A percentile compares a stretch with the other conserved stretches of the same genome.
These are phyloP conservation scores for Microbotryomycetes sp. DNA, from an alignment of 1,284 basidiomycete genomes.

Conservation along the genomic window DNA sequence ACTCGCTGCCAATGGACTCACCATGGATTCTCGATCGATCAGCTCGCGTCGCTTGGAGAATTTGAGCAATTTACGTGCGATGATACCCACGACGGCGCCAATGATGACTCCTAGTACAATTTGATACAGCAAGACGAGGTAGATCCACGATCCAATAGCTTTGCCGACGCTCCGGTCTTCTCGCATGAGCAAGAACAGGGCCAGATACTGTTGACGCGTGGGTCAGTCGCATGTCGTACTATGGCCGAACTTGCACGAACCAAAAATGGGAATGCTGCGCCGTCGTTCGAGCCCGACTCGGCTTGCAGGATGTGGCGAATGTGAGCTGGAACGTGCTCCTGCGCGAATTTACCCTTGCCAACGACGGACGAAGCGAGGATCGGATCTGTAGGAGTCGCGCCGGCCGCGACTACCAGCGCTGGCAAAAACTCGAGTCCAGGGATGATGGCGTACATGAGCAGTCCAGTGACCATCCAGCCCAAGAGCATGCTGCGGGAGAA, in stretches of 20 bases:
- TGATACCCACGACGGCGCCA: constrained; percentile 69
- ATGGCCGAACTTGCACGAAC: no score
- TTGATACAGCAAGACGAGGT: constrained; percentile 62
- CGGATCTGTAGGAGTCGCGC: constrained; percentile 93
- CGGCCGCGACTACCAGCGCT: constrained; percentile 80
- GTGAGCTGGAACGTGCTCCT: constrained; percentile 96
- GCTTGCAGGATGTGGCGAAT: constrained; percentile 86
- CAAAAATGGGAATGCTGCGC: constrained; percentile 90
- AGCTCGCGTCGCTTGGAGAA: constrained; percentile 82
- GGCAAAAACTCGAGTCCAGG: constrained; percentile 80
- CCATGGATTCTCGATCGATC: constrained; percentile 91
- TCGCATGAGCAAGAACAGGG: constrained; percentile 76
- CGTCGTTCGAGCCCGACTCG: constrained; percentile 72
- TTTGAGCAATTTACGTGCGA: constrained; percentile 88
- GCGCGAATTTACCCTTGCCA: constrained; percentile 87
- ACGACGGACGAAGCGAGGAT: constrained; percentile 57
- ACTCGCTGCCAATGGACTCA: no score
- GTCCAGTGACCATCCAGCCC: constrained; percentile 37
- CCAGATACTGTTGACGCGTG: constrained; percentile 53
- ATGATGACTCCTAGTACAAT: constrained; percentile 72
- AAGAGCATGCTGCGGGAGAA: constrained; percentile 28
- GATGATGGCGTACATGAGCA: constrained; percentile 79
- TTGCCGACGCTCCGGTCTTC: constrained; percentile 58
- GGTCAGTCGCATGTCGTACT: no score
- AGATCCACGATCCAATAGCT: constrained; percentile 62